Base-by-base conservation (phyloP, 2,329 filamentous ascomycete genomes). In the Pestalotiopsis sp. region DNA sequence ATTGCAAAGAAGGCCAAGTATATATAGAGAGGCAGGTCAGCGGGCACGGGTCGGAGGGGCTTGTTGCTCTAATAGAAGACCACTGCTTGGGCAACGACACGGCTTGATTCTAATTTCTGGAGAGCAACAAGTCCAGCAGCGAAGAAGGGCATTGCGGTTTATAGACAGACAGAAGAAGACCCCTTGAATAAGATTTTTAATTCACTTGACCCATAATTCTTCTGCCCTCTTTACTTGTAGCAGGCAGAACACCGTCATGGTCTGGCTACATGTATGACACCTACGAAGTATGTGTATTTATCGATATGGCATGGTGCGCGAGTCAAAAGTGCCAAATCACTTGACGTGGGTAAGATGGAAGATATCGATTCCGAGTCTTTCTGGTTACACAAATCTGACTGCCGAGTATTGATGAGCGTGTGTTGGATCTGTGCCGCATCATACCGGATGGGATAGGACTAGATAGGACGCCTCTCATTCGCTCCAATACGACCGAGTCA, bases 1-100 rank as follows among this genome's bases (percentile, higher is more conserved):
- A 75, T 83, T 73, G 87, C 87, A 14, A 80, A 86, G 65, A 78
- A 76, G 68, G 72, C 78, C 63, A 78, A 77, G 60, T 87, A 85
- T 68, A 86, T 89, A 60, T 89, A 73, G 70, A 58, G 12, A 27
- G 3, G 12, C 12, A 27, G 14, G 52, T 36, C 17, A 13, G 11
- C 25, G 23, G 13, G 20, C 9, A 27, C 14, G 11, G n/a, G 23
- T 59, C 25, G 11, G 57, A 7, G 45, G 45, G 20, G 17, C 11
- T 45, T 20, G n/a, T 52, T 23, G 45, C 45, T 52, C 45, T 27
- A 27, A 25, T 25, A 23, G 57, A 27, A 27, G 57, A 23, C 23
- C 20, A n/a, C 45, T 52, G 45, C 45, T 20, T 52, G 45, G 20
- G 14, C 9, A n/a, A 9, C 1, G 45, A 23, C 17, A 20, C 17